A percentile compares a stretch with the other conserved stretches of the same genome.
Evolutionary conservation across 176 grass and related monocot species (phyloP).

Genomic region (Metroxylon sagu): DNA sequence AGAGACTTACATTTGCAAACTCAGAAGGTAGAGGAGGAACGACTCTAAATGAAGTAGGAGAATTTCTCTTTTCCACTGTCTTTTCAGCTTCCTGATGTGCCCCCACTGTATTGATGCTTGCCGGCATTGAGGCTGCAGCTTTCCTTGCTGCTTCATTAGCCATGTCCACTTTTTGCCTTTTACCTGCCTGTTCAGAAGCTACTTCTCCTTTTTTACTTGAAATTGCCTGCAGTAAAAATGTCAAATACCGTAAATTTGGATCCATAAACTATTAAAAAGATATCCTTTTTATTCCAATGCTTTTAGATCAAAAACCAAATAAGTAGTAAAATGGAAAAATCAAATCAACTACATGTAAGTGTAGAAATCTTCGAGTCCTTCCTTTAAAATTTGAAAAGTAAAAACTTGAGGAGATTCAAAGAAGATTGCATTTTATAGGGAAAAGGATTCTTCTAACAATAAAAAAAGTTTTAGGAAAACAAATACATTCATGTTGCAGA

Average conservation of each 20-base stretch:
- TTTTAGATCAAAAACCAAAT: too few relatives aligned
- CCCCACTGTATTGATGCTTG: constrained; percentile 9
- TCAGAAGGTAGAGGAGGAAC: constrained; percentile 81
- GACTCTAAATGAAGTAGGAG: constrained; percentile 69
- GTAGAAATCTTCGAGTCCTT: too few relatives aligned
- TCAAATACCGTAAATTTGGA: background rate
- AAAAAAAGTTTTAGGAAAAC: too few relatives aligned
- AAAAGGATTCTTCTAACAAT: too few relatives aligned
- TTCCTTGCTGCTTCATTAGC: constrained; percentile 24
- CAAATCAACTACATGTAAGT: too few relatives aligned
- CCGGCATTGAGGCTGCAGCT: constrained; percentile 15
- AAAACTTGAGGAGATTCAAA: too few relatives aligned
- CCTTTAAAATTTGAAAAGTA: too few relatives aligned
- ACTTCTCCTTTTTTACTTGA: constrained; percentile 36
- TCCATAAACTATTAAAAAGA: background rate
- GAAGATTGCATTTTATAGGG: too few relatives aligned
- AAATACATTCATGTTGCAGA: too few relatives aligned
- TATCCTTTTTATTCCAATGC: too few relatives aligned
- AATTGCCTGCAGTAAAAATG: constrained; percentile 33
- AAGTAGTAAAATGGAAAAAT: too few relatives aligned
- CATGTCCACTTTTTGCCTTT: constrained; percentile 24
- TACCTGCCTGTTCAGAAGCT: constrained; percentile 13
- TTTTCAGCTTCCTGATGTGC: constrained; percentile 21
- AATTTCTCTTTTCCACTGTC: constrained; percentile 38
- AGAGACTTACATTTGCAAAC: constrained; percentile 66